Conservation (phyloP, 495 filamentous ascomycete genomes). For the Poronia punctata region DNA sequence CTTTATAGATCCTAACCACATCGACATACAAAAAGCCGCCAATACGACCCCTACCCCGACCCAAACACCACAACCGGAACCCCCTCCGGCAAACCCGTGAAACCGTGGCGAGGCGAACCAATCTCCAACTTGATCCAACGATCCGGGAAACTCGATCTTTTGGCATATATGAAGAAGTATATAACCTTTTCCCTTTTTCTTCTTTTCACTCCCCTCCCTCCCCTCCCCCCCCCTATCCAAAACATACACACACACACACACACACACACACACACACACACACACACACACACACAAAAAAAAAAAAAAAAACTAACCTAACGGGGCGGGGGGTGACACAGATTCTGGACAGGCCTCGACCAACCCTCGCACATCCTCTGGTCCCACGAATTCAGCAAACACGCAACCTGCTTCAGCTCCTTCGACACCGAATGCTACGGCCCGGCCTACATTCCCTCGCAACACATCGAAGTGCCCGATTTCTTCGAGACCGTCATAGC, state of each 20-base stretch:
- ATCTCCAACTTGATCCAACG: slow-evolving; percentile 39
- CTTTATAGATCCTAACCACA: too few relatives aligned
- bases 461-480: slow-evolving; percentile 40
- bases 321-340: slow-evolving; percentile 7
- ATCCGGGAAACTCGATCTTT: slow-evolving; percentile 39
- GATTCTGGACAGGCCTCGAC: slow-evolving; percentile 39
- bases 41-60: slow-evolving; percentile 44
- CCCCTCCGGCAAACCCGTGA: slow-evolving; percentile 35
- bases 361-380: slow-evolving; percentile 41
- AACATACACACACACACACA: background rate
- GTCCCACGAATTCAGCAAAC: slow-evolving; percentile 51
- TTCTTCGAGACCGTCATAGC: slow-evolving; percentile 37
- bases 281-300: too few relatives aligned
- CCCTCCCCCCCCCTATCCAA: background rate
- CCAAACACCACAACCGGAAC: slow-evolving; percentile 46
- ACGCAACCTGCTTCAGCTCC: slow-evolving; percentile 48
- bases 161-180: slow-evolving; percentile 44
- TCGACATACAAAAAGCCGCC: too few relatives aligned
- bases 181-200: background rate
- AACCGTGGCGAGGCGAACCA: slow-evolving; percentile 35
- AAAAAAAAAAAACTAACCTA: background rate
- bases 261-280: too few relatives aligned
- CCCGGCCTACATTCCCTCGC: slow-evolving; percentile 23
- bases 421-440: slow-evolving; percentile 47
- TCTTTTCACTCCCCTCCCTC: slow-evolving; percentile 1